A percentile compares a stretch with the other conserved stretches of the same genome.
Evolutionary conservation across 2,329 filamentous ascomycete species (phyloP).

Genomic region (Aspergillus tubingensis): DNA sequence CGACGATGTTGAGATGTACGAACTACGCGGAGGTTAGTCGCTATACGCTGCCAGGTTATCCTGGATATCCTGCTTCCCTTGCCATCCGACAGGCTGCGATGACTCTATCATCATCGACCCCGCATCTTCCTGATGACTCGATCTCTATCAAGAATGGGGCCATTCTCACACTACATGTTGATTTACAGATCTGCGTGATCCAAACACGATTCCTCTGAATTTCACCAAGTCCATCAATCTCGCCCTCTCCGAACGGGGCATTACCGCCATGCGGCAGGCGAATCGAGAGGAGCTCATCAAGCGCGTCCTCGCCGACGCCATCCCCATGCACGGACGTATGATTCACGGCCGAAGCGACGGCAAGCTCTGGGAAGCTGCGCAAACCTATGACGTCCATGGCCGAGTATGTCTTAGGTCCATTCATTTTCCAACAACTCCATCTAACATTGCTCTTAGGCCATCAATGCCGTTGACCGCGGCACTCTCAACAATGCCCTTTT

Average conservation of each 20-base stretch:
- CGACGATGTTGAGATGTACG: slow-evolving; percentile 89
- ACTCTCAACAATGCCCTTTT: slow-evolving; percentile 81
- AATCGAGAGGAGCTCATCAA: slow-evolving; percentile 69
- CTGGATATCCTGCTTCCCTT: neutral
- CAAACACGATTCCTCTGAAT: slow-evolving; percentile 80
- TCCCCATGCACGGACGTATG: slow-evolving; percentile 96
- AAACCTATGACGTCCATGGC: slow-evolving; percentile 87
- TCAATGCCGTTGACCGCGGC: slow-evolving; percentile 82
- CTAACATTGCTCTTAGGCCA: slow-evolving; percentile 57
- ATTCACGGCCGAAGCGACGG: slow-evolving; percentile 76
- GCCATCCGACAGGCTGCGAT: neutral
- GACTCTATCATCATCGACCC: neutral
- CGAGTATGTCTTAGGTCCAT: slow-evolving; percentile 57
- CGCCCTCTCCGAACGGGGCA: slow-evolving; percentile 88
- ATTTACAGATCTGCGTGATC: slow-evolving; percentile 76
- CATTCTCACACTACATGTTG: slow-evolving; percentile 13
- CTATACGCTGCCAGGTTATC: neutral
- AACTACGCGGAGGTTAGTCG: slow-evolving; percentile 79
- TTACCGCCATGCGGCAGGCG: slow-evolving; percentile 78
- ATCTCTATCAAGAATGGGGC: neutral
- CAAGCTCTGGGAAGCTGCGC: slow-evolving; percentile 71
- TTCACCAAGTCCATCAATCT: slow-evolving; percentile 99
- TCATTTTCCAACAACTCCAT: neutral
- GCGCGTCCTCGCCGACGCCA: slow-evolving; percentile 72
- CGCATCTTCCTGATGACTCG: neutral